Base-by-base conservation (phyloP, 164 flowering plant species). In the Houttuynia cordata region DNA sequence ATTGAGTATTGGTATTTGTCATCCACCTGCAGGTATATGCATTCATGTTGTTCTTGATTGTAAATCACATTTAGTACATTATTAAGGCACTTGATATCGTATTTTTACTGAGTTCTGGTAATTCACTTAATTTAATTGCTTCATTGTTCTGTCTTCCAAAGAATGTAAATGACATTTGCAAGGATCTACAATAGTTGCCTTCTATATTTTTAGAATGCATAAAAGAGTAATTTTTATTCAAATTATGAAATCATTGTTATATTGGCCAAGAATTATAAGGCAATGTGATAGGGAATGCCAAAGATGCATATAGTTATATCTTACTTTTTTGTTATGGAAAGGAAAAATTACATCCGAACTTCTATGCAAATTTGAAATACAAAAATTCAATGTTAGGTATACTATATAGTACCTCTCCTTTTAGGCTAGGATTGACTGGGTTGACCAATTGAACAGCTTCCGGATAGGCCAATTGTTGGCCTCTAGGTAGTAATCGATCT, bases 1-100 rank as follows among this genome's bases (percentile, higher is more conserved):
- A 78, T 69, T 0, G 97, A 82, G 65, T 94, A 90, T 58, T 93
- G 87, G 69, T 90, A 93, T 72, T 94, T 91, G 78, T 93, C 97
- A 77, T 94, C 97, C 65, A 91, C 95, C 99, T 93, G 74, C 21
- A 34, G 57, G 63, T 19, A 49, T 2, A 30, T 30, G 37, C 37
- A 30, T 30, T 1, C 49, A 45, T 10, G 12, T 45, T 4, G 9
- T 14, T 45, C 49, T 45, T 45, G 49, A 45, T 12, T 12, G 17
- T 45, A 2, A 45, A 45, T 45, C 14, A n/a, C 6, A 3, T 20
- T 45, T 45, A 45, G 13, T 17, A 45, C 12, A 52, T n/a, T 19
- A 8, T 5, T 49, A 14, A 49, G 51, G 21, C 18, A n/a, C 1
- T 18, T 51, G 21, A 21, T 51, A n/a, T 63, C 20, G 40, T 52